A percentile compares a stretch with the other conserved stretches of the same genome.
These are phyloP conservation scores for Aegilops tauschii DNA, from an alignment of 176 grass and related monocot genomes.

Conservation along the genomic window DNA sequence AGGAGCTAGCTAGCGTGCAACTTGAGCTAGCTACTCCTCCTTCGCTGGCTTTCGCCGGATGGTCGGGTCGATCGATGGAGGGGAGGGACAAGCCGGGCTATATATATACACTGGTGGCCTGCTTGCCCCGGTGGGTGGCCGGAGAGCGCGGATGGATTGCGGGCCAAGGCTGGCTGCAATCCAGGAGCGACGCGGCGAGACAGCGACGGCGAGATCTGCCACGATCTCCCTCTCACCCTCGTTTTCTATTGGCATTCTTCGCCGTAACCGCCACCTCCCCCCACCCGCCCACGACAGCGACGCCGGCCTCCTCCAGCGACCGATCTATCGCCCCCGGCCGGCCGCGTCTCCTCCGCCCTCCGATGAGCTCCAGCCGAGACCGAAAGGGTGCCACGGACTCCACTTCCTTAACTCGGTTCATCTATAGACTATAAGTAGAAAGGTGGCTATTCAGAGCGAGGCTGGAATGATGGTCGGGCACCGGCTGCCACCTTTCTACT, in stretches of 20 bases:
- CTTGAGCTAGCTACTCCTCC: neutral
- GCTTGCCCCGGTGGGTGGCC: slow-evolving; percentile 31
- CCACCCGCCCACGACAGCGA: slow-evolving; percentile 78
- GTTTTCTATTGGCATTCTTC: slow-evolving; percentile 71
- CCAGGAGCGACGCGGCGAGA: slow-evolving; percentile 55
- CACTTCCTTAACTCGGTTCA: neutral
- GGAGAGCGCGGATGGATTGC: slow-evolving; percentile 81
- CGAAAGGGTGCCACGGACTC: neutral
- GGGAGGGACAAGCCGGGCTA: slow-evolving; percentile 4
- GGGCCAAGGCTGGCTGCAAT: slow-evolving; percentile 68
- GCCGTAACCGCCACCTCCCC: slow-evolving; percentile 76
- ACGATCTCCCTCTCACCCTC: slow-evolving; percentile 29
- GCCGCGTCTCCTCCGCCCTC: neutral
- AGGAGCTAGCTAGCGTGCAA: neutral
- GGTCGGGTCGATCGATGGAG: neutral
- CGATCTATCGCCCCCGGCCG: slow-evolving; percentile 2
- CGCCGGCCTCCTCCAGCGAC: neutral
- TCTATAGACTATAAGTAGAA: neutral
- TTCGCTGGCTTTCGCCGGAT: slow-evolving; percentile 7
- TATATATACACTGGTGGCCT: slow-evolving; percentile 37
- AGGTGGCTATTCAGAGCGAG: neutral
- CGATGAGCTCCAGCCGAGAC: neutral
- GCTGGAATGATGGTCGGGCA: slow-evolving; percentile 17
- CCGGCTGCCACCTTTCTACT: slow-evolving; percentile 7
- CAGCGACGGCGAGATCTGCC: slow-evolving; percentile 49